Base-by-base conservation (phyloP, 495 filamentous ascomycete genomes). In the Pseudomonodictys pantanalensis region DNA sequence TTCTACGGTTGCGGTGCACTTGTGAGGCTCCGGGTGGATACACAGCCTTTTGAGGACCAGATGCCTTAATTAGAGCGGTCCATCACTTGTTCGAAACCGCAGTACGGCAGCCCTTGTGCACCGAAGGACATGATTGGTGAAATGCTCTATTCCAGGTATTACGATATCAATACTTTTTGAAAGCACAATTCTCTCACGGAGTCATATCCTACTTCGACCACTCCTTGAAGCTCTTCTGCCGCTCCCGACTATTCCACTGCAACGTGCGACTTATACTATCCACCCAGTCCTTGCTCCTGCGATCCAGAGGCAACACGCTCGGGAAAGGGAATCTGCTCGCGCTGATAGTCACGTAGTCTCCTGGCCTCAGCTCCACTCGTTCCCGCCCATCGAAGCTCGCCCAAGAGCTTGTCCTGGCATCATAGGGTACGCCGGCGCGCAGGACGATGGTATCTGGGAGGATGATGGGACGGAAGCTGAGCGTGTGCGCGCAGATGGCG, bases 301-400 rank as follows among this genome's bases (percentile, higher is more conserved):
- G 73, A 4, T 88, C 88, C 17, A 85, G 80, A 10, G 86, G 84
- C 73, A 92, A 79, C 1, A 98, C 90, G 55, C 86, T 89, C 3
- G 93, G 90, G 75, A 97, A 98, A 0, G 93, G 93, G 67, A 90
- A 98, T 59, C 92, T 79, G 18, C 86, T 90, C 2, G 95, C 95
- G 45, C 88, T 91, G 43, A 98, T 90, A 0, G 92, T 97, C 25
- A 97, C 90, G 70, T 97, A 97, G 75, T 98, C 93, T 7, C 93
- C 93, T 0, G 91, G 90, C 41, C 78, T 75, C 54, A 98, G 75
- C 76, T 97, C 93, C 39, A 96, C 76, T 62, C 85, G 83, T 72
- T 95, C 89, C 68, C 90, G 83, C 9, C 93, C 93, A 70, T 98
- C 93, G 74, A 98, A 98, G 71, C 91, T 95, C 33, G 91, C 95